phyloP scores from a whole-genome alignment of 1,284 basidiomycete species.

The Tetrapyrgos nigripes region DNA sequence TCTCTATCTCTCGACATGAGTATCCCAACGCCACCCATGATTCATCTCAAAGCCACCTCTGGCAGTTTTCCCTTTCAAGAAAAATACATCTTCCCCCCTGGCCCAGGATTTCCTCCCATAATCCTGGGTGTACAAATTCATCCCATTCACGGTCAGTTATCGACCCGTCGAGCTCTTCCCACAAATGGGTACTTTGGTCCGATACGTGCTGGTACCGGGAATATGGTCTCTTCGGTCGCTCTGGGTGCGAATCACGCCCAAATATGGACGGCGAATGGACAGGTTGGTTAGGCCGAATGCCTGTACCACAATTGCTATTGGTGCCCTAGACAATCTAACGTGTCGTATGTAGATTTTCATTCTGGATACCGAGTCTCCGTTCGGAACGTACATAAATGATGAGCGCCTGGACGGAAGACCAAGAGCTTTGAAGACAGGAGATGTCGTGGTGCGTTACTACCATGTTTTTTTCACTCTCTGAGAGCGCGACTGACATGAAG shows the following conservation, averaged over 20 bases:
- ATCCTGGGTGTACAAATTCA: neutral
- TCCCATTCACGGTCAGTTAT: neutral
- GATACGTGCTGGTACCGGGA: neutral
- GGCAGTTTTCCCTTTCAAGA: neutral
- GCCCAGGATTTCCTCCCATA: neutral
- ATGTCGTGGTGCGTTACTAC: neutral
- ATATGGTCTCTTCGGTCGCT: neutral
- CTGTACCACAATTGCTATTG: too few relatives aligned
- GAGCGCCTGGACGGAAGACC: neutral
- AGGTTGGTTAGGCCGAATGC: too few relatives aligned
- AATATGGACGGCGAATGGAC: neutral
- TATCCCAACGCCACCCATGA: neutral
- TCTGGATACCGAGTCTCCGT: neutral
- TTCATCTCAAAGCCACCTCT: neutral
- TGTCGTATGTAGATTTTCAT: conserved; percentile 1
- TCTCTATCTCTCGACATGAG: neutral
- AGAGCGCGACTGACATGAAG: neutral
- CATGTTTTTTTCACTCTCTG: neutral
- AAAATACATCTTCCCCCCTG: neutral
- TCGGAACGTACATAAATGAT: conserved; percentile 1
- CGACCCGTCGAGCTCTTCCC: neutral
- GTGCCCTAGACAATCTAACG: neutral
- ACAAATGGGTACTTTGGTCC: neutral
- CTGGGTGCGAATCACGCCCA: conserved; percentile 2
- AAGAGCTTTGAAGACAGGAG: neutral